Evolutionary conservation across 2,329 filamentous ascomycete genomes (phyloP).

Genomic region (Huntiella abstrusa): DNA sequence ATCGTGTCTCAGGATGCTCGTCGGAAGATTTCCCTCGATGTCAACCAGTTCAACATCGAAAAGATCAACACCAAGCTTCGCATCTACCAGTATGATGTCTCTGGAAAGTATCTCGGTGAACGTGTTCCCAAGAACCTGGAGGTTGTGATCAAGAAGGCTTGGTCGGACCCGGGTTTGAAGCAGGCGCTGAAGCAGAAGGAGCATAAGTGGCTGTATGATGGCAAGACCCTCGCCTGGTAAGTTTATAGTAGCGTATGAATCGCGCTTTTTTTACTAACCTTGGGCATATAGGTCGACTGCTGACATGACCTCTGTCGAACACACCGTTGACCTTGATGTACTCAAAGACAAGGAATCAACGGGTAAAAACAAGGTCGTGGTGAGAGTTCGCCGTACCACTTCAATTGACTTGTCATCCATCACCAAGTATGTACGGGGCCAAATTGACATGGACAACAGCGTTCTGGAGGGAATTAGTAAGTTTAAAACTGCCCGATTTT

Average conservation of each 20-base stretch:
- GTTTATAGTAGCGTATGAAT: conserved; percentile 11
- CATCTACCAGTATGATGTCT: conserved; percentile 64
- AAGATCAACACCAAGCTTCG: conserved; percentile 35
- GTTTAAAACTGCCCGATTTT: background rate
- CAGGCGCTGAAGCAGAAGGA: conserved; percentile 27
- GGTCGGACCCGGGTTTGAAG: conserved; percentile 46
- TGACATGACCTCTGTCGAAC: conserved; percentile 24
- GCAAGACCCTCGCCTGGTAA: conserved; percentile 71
- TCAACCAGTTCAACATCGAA: conserved; percentile 61
- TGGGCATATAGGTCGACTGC: conserved; percentile 19
- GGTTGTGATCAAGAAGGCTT: conserved; percentile 55
- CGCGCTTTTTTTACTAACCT: background rate
- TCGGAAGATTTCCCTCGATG: conserved; percentile 26
- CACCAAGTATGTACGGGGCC: conserved; percentile 42
- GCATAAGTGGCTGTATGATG: conserved; percentile 54
- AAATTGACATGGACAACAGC: conserved; percentile 40
- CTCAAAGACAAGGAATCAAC: conserved; percentile 10
- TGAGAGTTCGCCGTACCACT: conserved; percentile 48
- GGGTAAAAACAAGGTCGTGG: conserved; percentile 31
- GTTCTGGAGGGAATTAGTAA: conserved; percentile 57
- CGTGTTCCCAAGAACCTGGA: conserved; percentile 16
- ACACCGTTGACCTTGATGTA: conserved; percentile 53
- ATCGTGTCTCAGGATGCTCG: conserved; percentile 38
- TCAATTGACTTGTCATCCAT: conserved; percentile 49
- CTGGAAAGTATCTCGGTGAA: conserved; percentile 8